Conservation (phyloP, 2,329 filamentous ascomycete species). For the Penicillium sp. region DNA sequence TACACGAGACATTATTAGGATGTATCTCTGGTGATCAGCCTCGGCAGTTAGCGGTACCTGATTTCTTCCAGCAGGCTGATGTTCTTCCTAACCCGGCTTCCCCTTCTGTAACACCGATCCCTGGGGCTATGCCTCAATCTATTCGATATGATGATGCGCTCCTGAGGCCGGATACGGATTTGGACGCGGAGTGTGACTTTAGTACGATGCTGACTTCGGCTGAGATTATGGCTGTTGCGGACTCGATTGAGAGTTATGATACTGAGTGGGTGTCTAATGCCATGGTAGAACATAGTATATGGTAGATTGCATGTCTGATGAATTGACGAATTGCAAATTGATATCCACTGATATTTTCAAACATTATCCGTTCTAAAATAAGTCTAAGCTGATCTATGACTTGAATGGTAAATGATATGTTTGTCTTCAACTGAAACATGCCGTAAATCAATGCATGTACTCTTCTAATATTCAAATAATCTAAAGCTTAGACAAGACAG, state of each 20-base stretch:
- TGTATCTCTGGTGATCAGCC: slow-evolving; percentile 17
- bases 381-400: not conserved
- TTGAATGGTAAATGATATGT: not conserved
- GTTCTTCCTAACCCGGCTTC: slow-evolving; percentile 3
- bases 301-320: slow-evolving; percentile 19
- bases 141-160: slow-evolving; percentile 11
- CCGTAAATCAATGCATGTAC: not conserved
- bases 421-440: not conserved
- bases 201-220: slow-evolving; percentile 33
- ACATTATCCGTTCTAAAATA: not conserved
- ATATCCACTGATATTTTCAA: not conserved
- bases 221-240: slow-evolving; percentile 43
- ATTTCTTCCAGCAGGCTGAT: slow-evolving; percentile 10
- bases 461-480: slow-evolving; percentile 3
- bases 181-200: slow-evolving; percentile 12
- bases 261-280: slow-evolving; percentile 44
- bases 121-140: slow-evolving; percentile 4
- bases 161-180: slow-evolving; percentile 8
- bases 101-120: slow-evolving; percentile 10
- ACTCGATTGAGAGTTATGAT: slow-evolving; percentile 40
- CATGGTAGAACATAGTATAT: slow-evolving; percentile 40
- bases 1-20: slow-evolving; percentile 28
- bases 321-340: not conserved
- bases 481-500: slow-evolving; percentile 18
- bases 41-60: slow-evolving; percentile 9